Percentiles rank a stretch among this genome's conserved stretches.
Conservation (phyloP, 1,139 yeast species). For the Candida labiduridarum region DNA sequence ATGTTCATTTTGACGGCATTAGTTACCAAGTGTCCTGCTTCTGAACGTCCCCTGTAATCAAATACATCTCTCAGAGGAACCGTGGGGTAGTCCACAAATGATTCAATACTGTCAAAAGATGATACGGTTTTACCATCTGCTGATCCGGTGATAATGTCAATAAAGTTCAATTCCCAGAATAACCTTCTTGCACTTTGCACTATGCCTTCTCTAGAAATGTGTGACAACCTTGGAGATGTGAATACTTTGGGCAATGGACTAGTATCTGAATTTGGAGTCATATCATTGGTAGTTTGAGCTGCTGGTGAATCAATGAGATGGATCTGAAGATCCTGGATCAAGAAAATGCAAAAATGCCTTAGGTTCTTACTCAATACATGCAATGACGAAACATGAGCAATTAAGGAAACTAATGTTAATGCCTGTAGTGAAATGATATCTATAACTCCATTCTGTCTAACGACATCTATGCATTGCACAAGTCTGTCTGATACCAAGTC, state of each 20-base stretch:
- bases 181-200: conserved; percentile 44
- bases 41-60: conserved; percentile 51
- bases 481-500: conserved; percentile 36
- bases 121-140: conserved; percentile 53
- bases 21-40: conserved; percentile 48
- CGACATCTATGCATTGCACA: conserved; percentile 32
- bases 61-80: conserved; percentile 33
- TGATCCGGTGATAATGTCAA: conserved; percentile 52
- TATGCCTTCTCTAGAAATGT: conserved; percentile 19
- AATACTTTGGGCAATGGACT: conserved; percentile 8
- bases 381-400: conserved; percentile 49
- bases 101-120: conserved; percentile 31
- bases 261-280: conserved; percentile 12
- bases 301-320: conserved; percentile 30
- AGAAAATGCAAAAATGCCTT: conserved; percentile 39
- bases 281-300: background rate
- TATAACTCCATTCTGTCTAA: conserved; percentile 22
- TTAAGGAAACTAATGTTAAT: conserved; percentile 37
- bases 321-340: conserved; percentile 36
- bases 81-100: conserved; percentile 38
- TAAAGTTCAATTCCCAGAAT: conserved; percentile 51
- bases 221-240: conserved; percentile 19
- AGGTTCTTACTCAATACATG: conserved; percentile 44
- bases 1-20: conserved; percentile 49
- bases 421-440: conserved; percentile 48